phyloP scores from a whole-genome alignment of 148 eudicot species.

The Chenopodium album region DNA sequence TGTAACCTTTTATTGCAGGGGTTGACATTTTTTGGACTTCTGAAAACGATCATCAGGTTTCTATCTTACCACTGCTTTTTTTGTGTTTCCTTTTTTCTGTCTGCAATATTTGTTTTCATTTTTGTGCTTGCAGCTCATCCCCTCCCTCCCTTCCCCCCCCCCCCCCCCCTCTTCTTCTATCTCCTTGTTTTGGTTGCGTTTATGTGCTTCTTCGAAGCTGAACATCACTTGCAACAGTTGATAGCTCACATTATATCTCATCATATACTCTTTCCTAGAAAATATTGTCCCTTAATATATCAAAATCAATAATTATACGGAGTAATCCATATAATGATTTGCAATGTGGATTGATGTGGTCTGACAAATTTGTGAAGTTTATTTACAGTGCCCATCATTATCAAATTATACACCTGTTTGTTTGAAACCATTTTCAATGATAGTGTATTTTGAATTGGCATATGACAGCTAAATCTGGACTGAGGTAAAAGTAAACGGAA shows the following conservation, averaged over 20 bases:
- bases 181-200: not conserved
- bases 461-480: not conserved
- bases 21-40: constrained; percentile 40
- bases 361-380: not conserved
- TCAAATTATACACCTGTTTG: no score
- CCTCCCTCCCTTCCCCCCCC: no score
- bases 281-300: not conserved
- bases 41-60: constrained; percentile 61
- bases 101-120: not conserved
- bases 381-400: not conserved
- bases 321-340: no score
- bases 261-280: not conserved
- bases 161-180: not conserved
- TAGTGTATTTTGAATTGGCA: not conserved
- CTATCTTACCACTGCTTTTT: not conserved
- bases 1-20: constrained; percentile 43
- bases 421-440: not conserved
- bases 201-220: not conserved
- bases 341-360: not conserved
- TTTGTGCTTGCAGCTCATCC: not conserved
- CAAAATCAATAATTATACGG: no score
- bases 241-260: not conserved
- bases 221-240: not conserved
- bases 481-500: not conserved
- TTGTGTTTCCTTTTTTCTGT: not conserved